Conservation (phyloP, 139 green algal genomes). For the Picochlorum sp. region DNA sequence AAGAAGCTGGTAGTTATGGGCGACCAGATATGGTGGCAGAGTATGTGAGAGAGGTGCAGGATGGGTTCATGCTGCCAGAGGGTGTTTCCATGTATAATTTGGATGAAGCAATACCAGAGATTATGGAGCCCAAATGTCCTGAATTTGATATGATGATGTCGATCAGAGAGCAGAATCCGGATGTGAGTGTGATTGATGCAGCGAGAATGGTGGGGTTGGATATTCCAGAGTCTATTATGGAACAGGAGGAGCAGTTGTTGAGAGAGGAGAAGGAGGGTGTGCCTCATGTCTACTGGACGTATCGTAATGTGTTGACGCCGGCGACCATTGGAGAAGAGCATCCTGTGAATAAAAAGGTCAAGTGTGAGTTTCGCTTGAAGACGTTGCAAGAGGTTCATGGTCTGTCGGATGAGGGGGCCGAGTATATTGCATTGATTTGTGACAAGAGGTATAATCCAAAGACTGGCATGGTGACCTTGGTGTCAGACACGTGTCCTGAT, state of each 20-base stretch:
- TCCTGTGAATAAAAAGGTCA: constrained; percentile 35
- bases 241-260: background rate
- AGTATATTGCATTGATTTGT: constrained; percentile 39
- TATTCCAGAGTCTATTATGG: background rate
- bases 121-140: constrained; percentile 9
- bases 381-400: constrained; percentile 36
- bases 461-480: constrained; percentile 32
- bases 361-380: constrained; percentile 29
- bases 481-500: constrained; percentile 17
- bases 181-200: constrained; percentile 3
- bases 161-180: background rate
- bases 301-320: constrained; percentile 17
- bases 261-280: background rate
- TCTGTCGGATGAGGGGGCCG: constrained; percentile 33
- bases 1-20: constrained; percentile 29
- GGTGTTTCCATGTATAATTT: constrained; percentile 40
- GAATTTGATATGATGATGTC: background rate
- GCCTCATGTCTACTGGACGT: constrained; percentile 36
- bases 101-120: constrained; percentile 14
- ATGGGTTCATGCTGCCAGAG: constrained; percentile 26
- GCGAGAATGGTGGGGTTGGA: background rate
- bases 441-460: constrained; percentile 39
- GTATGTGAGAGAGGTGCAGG: constrained; percentile 33
- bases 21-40: constrained; percentile 10
- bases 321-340: constrained; percentile 22